Evolutionary conservation across 169 alveolate genomes (phyloP), one percentile per base, ranked within the genome.

Genomic region (Eimeria acervulina): DNA sequence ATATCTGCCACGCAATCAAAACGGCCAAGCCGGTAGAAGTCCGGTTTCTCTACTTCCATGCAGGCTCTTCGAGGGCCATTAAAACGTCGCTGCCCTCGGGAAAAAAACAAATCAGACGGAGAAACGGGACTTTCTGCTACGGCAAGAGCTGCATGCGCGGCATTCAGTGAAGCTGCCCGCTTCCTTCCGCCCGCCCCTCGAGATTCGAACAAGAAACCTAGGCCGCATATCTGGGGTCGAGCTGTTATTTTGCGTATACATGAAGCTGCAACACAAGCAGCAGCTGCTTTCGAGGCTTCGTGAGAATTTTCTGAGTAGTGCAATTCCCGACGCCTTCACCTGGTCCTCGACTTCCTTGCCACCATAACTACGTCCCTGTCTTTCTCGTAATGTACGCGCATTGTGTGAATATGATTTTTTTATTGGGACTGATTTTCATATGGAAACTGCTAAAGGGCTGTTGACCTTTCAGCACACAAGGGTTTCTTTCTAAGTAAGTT

Each of bases 271-370:
- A 44, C 63, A 12, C 23, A 81, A 81, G 63, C 90, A 42, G 63
- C 90, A 47, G 90, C 90, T 81, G 90, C 90, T 40, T 26, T 42
- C 47, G 90, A 28, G 52, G 90, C 70, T 2, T 81, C 72, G 68
- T 23, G 70, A 42, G 44, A 47, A 42, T 19, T 81, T 26, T 12
- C 1, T 13, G 63, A 28, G 70, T 81, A 2, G 26, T 42, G 47
- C 28, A 33, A 28, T 74, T 42, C 87, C 59, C 8, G 31, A 38
- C 28, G 38, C 59, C 59, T 33, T 76, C 5, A 44, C 15, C 52
- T 38, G 13, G 31, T 6, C 8, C 38, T 76, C 87, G 21, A 19
- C 74, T 10, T 13, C 74, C 7, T 13, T 31, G 26, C 12, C 80
- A 31, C 13, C 44, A 31, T 31, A 28, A n/a, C 47, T 68, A 31